Percentiles rank a stretch among this genome's conserved stretches.
Evolutionary conservation across 352 stramenopile species (phyloP).

Genomic region (Pythium phragmitis): DNA sequence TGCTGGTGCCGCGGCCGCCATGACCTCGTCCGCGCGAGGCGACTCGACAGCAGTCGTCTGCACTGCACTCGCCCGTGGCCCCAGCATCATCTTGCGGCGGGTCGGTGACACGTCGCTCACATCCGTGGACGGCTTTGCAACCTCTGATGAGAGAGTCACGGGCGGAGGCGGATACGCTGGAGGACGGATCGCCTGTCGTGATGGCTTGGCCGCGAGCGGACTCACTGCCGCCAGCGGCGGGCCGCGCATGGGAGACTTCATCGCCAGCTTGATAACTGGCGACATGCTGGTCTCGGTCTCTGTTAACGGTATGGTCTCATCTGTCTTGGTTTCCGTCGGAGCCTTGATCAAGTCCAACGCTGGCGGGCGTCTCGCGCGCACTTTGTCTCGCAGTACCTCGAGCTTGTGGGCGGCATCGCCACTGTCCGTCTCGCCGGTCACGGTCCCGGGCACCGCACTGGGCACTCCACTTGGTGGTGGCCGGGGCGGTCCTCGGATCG

Average conservation of each 20-base stretch:
- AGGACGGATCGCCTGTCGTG: constrained; percentile 1
- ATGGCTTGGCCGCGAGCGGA: constrained; percentile 5
- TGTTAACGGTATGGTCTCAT: neutral
- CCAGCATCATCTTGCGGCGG: constrained; percentile 45
- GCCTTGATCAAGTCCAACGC: neutral
- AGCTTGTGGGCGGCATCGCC: constrained; percentile 28
- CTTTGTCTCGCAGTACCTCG: constrained; percentile 45
- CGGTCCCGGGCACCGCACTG: constrained; percentile 11
- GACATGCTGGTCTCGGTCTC: neutral
- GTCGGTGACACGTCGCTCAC: constrained; percentile 39
- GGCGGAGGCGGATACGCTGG: constrained; percentile 6
- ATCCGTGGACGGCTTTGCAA: neutral
- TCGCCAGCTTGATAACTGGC: neutral
- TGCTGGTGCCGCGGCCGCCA: constrained; percentile 9
- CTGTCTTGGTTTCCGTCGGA: neutral
- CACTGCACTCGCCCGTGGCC: constrained; percentile 16
- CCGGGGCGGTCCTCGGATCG: constrained; percentile 33
- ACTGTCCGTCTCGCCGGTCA: neutral
- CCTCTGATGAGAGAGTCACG: neutral
- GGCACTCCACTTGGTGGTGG: neutral
- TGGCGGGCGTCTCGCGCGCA: constrained; percentile 32
- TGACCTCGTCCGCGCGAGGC: constrained; percentile 46
- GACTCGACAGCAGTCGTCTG: constrained; percentile 26
- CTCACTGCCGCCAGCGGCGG: constrained; percentile 13
- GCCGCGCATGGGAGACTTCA: constrained; percentile 4